Evolutionary conservation across 495 filamentous ascomycete genomes (phyloP).

Genomic region (Penicillium cataractarum): DNA sequence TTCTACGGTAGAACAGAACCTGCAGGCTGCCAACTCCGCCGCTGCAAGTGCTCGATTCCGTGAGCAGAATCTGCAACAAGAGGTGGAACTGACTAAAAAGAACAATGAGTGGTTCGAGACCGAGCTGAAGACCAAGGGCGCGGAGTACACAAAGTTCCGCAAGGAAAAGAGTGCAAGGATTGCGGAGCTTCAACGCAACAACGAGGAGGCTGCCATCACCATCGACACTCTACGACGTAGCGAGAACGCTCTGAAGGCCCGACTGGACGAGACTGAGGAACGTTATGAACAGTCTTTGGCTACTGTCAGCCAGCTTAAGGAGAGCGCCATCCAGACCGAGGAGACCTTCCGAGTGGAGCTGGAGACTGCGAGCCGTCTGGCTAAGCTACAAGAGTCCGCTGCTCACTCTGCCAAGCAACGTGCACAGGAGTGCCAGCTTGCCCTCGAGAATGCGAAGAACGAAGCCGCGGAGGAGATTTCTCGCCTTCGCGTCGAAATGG

Average conservation of each 20-base stretch:
- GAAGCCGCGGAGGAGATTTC: conserved; percentile 81
- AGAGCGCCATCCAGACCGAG: conserved; percentile 74
- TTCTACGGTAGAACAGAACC: conserved; percentile 74
- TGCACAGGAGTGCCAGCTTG: conserved; percentile 77
- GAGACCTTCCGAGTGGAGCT: conserved; percentile 84
- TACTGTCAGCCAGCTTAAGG: conserved; percentile 81
- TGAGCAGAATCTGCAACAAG: conserved; percentile 84
- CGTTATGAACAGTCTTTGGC: conserved; percentile 83
- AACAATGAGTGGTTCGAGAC: conserved; percentile 91
- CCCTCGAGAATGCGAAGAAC: conserved; percentile 77
- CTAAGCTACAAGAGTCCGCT: conserved; percentile 81
- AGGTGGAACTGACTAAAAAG: conserved; percentile 80
- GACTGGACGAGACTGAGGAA: conserved; percentile 79
- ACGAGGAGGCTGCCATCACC: conserved; percentile 77
- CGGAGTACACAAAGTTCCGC: conserved; percentile 84
- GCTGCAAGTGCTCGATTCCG: conserved; percentile 79
- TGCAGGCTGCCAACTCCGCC: conserved; percentile 77
- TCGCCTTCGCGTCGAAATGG: conserved; percentile 73
- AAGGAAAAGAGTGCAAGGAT: conserved; percentile 92
- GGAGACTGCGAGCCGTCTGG: conserved; percentile 76
- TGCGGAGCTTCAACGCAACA: conserved; percentile 81
- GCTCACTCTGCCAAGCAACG: conserved; percentile 78
- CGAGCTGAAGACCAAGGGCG: conserved; percentile 85
- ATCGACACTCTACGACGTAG: conserved; percentile 77
- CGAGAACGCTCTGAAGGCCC: conserved; percentile 76